Base-by-base conservation (phyloP, 768 basidiomycete genomes). In the Rhodotorula toruloides region DNA sequence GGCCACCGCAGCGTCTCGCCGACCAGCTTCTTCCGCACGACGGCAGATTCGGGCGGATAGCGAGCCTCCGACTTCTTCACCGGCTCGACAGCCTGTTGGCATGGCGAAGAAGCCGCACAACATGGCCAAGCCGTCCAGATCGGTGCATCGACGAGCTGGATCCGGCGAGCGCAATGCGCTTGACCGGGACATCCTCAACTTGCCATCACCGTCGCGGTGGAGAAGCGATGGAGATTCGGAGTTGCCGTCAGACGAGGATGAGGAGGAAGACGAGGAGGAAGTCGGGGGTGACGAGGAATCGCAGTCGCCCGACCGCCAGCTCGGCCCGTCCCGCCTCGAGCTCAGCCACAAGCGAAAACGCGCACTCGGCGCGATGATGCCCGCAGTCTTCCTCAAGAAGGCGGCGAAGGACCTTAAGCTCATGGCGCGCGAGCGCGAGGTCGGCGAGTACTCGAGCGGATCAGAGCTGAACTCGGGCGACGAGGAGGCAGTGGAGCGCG, bases 301-400 rank as follows among this genome's bases (percentile, higher is more conserved):
- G 31, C 55, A 49, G 7, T 16, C 17, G 16, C n/a, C n/a, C n/a
- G n/a, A n/a, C n/a, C n/a, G n/a, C n/a, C 9, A 21, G 6, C 60
- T 44, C n/a, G 42, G 34, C 6, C 47, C 29, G 0, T 43, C 65
- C 14, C 61, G 60, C 17, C 54, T 57, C 29, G 36, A 53, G 25
- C 63, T 71, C 44, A 56, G 54, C 21, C 52, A 58, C 13, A 70
- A 65, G 47, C 59, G 67, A 9, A 56, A 65, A n/a, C 46, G 54
- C n/a, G 63, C 63, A 2, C 49, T 72, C 11, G 53, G 59, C 13
- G 25, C 34, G 22, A 74, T 73, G 74, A 72, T 75, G 73, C 74
- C 74, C 11, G 70, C 53, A 29, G 60, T 66, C 9, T 71, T 73
- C 60, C 56, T 73, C 50, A 74, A 74, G 61, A 60, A 58, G 49